Evolutionary conservation across 371 early-diverging fungal species (phyloP).

Genomic region (Umbelopsis sp.): DNA sequence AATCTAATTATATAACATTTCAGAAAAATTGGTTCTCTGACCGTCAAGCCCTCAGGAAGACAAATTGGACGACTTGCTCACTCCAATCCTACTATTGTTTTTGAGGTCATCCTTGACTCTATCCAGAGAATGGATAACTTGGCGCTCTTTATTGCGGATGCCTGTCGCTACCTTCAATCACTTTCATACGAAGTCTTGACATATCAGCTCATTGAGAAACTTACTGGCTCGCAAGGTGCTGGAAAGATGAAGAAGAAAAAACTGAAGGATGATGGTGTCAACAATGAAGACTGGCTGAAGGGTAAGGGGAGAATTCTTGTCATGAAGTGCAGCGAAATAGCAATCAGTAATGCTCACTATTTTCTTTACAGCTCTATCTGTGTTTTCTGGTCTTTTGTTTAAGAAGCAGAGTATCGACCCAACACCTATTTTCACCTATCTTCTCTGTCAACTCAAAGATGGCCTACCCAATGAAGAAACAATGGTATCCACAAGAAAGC

Average conservation of each 20-base stretch:
- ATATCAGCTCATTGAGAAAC: constrained; percentile 72
- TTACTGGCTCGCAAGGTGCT: constrained; percentile 58
- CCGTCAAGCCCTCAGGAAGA: constrained; percentile 37
- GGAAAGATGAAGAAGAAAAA: constrained; percentile 43
- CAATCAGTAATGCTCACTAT: background rate
- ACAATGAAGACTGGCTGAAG: constrained; percentile 56
- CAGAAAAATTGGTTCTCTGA: constrained; percentile 4
- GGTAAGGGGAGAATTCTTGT: constrained; percentile 27
- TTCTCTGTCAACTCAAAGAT: background rate
- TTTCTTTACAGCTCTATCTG: constrained; percentile 55
- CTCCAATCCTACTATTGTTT: constrained; percentile 82
- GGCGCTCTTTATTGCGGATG: constrained; percentile 84
- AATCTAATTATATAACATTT: background rate
- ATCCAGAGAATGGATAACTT: constrained; percentile 87
- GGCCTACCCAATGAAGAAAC: constrained; percentile 3
- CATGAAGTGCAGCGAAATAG: background rate
- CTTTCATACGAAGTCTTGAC: constrained; percentile 87
- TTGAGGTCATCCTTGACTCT: constrained; percentile 75
- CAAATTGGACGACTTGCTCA: constrained; percentile 83
- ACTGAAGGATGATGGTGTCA: constrained; percentile 67
- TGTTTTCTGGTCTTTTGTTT: constrained; percentile 74
- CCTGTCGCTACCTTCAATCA: constrained; percentile 80
- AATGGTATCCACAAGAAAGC: constrained; percentile 63
- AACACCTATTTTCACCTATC: constrained; percentile 64
- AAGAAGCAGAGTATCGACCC: constrained; percentile 75